Percentiles rank a stretch among this genome's conserved stretches.
Evolutionary conservation across 129 eudicot genomes (phyloP).

Genomic region (Flaveria bidentis): DNA sequence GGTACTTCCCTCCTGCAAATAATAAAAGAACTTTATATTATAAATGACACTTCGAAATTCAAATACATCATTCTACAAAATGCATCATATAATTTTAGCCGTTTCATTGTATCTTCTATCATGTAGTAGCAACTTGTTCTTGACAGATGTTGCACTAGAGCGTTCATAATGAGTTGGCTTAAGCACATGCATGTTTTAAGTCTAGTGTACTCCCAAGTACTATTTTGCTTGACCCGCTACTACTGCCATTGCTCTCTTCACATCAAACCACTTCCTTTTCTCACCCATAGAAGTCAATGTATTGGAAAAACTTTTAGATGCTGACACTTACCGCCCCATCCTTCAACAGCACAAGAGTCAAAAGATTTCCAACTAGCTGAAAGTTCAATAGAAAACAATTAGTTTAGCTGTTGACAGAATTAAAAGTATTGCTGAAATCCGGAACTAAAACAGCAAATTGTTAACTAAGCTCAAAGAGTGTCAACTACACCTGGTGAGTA

Average conservation of each 20-base stretch:
- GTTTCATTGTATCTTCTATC: not conserved
- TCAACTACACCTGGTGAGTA: conserved; percentile 63
- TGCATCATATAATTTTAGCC: conserved; percentile 12
- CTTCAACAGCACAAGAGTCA: conserved; percentile 73
- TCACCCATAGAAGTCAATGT: not conserved
- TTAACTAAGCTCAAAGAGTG: conserved; percentile 13
- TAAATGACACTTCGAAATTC: not conserved
- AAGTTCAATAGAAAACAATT: conserved; percentile 21
- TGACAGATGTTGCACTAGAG: not conserved
- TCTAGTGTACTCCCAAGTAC: not conserved
- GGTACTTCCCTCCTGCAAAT: conserved; percentile 81
- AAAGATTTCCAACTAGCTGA: conserved; percentile 91
- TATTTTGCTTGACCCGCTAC: not conserved
- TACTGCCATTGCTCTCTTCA: too few relatives aligned
- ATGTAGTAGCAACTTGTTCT: not conserved
- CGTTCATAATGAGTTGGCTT: conserved; percentile 4
- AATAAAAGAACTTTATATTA: not conserved
- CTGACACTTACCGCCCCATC: conserved; percentile 64
- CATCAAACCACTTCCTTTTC: too few relatives aligned
- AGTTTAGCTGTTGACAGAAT: conserved; percentile 5
- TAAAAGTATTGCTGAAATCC: not conserved
- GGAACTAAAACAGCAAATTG: not conserved
- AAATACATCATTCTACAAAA: not conserved
- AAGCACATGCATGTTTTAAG: conserved; percentile 1
- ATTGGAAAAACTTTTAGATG: not conserved